Evolutionary conservation across 768 basidiomycete genomes (phyloP).

Genomic region (Macrocybe gigantea): DNA sequence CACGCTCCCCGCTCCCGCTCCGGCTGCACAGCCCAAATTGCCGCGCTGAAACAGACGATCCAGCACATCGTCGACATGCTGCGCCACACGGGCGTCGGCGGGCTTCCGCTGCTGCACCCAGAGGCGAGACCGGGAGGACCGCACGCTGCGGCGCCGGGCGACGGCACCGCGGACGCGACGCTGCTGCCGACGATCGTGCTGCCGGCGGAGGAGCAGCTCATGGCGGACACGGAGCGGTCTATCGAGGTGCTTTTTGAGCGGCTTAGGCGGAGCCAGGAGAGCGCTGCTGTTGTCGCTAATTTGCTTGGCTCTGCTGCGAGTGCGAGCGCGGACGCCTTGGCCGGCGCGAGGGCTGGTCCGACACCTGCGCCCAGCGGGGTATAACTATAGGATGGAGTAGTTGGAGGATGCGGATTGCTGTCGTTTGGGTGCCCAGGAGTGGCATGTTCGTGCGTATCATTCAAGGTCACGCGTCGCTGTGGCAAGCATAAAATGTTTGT

Average conservation of each 20-base stretch:
- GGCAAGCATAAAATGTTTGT: too few species aligned
- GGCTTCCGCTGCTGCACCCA: constrained; percentile 43
- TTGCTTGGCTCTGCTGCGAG: constrained; percentile 10
- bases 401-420: too few species aligned
- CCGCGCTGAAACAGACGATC: constrained; percentile 45
- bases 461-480: too few species aligned
- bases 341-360: too few species aligned
- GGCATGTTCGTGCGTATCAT: too few species aligned
- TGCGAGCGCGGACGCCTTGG: too few species aligned
- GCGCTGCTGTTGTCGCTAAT: constrained; percentile 45
- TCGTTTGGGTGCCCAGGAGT: too few species aligned
- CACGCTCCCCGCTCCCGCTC: neutral
- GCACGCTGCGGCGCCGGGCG: too few species aligned
- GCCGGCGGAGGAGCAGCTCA: constrained; percentile 42
- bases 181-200: constrained; percentile 3
- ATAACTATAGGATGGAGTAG: too few species aligned
- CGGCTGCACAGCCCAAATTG: constrained; percentile 35
- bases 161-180: too few species aligned
- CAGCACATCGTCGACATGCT: constrained; percentile 41
- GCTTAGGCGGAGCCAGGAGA: constrained; percentile 49
- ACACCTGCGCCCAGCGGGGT: too few species aligned
- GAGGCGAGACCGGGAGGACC: constrained; percentile 11
- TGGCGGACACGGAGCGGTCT: constrained; percentile 32
- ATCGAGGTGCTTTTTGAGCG: constrained; percentile 45
- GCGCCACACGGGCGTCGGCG: constrained; percentile 59